Evolutionary conservation across 2,329 filamentous ascomycete genomes (phyloP).

Genomic region (Aspergillus ruber): DNA sequence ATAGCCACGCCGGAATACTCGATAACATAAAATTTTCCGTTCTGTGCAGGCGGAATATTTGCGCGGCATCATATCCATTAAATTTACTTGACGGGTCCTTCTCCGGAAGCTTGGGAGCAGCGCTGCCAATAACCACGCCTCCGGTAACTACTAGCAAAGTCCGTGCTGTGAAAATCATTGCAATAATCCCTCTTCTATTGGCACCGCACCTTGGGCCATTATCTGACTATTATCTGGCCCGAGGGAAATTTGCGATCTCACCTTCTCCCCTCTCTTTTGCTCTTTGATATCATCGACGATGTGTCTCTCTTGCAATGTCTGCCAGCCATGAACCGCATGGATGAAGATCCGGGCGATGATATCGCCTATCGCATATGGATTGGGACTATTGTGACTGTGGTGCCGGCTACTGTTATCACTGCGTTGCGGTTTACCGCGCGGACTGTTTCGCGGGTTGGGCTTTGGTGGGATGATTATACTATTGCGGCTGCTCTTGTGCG

Average conservation of each 20-base stretch:
- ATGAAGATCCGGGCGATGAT: slow-evolving; percentile 8
- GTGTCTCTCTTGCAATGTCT: neutral
- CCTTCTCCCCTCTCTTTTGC: neutral
- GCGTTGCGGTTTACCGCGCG: slow-evolving; percentile 17
- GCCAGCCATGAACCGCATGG: neutral
- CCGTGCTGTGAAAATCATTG: neutral
- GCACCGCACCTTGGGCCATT: too few species aligned
- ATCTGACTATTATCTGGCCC: too few species aligned
- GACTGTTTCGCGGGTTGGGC: slow-evolving; percentile 12
- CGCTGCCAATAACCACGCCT: neutral
- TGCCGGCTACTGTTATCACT: slow-evolving; percentile 19
- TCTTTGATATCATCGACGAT: neutral
- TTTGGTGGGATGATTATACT: slow-evolving; percentile 27
- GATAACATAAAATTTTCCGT: neutral
- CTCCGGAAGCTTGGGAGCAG: neutral
- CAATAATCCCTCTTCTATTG: neutral
- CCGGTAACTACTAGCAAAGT: neutral
- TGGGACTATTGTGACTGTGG: slow-evolving; percentile 18
- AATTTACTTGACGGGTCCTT: neutral
- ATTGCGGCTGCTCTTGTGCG: slow-evolving; percentile 18
- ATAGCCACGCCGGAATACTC: too few species aligned
- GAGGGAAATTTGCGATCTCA: neutral
- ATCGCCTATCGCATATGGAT: slow-evolving; percentile 17
- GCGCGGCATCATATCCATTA: neutral
- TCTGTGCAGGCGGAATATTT: neutral